phyloP scores from a whole-genome alignment of 2,329 filamentous ascomycete genomes.

The Scorias spongiosa region DNA sequence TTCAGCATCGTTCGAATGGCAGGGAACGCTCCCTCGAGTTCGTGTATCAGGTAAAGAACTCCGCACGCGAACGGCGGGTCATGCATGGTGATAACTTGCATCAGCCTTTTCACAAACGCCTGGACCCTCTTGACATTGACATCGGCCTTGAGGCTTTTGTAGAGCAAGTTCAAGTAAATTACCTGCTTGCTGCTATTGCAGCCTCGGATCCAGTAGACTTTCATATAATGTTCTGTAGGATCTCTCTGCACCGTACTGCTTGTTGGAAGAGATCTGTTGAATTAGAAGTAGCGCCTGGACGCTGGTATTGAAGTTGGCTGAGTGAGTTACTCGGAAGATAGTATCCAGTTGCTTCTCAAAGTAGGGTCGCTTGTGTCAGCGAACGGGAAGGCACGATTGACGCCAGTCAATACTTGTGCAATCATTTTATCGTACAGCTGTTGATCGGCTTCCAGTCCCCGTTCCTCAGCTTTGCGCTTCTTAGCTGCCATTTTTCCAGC shows the following conservation, averaged over 20 bases:
- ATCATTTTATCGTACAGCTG: conserved; percentile 83
- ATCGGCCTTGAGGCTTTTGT: conserved; percentile 76
- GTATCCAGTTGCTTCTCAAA: conserved; percentile 85
- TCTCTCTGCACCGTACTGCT: conserved; percentile 69
- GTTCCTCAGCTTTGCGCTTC: conserved; percentile 26
- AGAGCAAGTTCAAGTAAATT: conserved; percentile 83
- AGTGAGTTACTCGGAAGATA: conserved; percentile 90
- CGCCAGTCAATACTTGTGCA: conserved; percentile 78
- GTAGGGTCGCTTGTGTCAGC: conserved; percentile 64
- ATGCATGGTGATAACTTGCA: conserved; percentile 77
- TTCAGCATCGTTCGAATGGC: conserved; percentile 64
- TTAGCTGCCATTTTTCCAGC: conserved; percentile 39
- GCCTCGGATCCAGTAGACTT: conserved; percentile 76
- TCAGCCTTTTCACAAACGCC: conserved; percentile 84
- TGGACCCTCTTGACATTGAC: conserved; percentile 84
- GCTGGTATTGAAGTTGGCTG: conserved; percentile 96
- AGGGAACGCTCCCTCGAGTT: conserved; percentile 66
- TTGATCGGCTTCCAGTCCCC: conserved; percentile 21
- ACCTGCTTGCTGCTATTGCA: conserved; percentile 86
- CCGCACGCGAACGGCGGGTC: conserved; percentile 88
- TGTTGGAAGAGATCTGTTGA: conserved; percentile 71
- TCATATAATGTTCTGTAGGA: conserved; percentile 96
- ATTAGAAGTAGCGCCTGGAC: conserved; percentile 91
- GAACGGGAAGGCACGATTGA: conserved; percentile 93
- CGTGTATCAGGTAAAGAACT: conserved; percentile 74